Conservation (phyloP, 768 basidiomycete genomes). For the Lactifluus pinguis region DNA sequence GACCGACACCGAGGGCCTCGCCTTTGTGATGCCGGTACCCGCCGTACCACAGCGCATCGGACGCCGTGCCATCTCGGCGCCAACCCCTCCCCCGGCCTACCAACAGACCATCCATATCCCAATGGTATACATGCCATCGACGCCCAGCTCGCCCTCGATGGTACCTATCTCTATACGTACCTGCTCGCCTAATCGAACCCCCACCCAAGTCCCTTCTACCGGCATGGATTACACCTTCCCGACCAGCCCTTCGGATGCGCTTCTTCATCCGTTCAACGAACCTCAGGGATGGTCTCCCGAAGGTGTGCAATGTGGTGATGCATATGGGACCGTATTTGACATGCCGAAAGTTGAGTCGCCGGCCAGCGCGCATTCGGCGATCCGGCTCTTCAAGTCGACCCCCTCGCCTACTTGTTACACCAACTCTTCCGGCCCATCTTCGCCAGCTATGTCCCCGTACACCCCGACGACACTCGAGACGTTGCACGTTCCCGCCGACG, state of each 20-base stretch:
- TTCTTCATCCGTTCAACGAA: constrained; percentile 5
- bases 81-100: constrained; percentile 54
- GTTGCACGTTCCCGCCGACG: constrained; percentile 13
- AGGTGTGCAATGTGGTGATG: neutral
- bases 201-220: constrained; percentile 29
- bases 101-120: constrained; percentile 70
- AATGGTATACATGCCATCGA: constrained; percentile 52
- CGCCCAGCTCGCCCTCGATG: constrained; percentile 51
- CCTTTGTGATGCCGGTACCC: constrained; percentile 30
- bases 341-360: constrained; percentile 9
- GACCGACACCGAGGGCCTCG: constrained; percentile 31
- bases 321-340: constrained; percentile 9
- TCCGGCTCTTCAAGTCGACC: constrained; percentile 10
- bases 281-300: constrained; percentile 18
- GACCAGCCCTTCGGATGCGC: constrained; percentile 26
- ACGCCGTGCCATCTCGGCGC: constrained; percentile 45
- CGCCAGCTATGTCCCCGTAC: constrained; percentile 12
- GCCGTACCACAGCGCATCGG: constrained; percentile 25
- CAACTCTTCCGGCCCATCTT: constrained; percentile 16
- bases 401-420: constrained; percentile 1
- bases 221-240: constrained; percentile 46
- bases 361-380: neutral
- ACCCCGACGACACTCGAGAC: constrained; percentile 17
- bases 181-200: constrained; percentile 26
- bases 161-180: constrained; percentile 52